Conservation (phyloP, 2,329 filamentous ascomycete species). For the Fusarium tuaranense region DNA sequence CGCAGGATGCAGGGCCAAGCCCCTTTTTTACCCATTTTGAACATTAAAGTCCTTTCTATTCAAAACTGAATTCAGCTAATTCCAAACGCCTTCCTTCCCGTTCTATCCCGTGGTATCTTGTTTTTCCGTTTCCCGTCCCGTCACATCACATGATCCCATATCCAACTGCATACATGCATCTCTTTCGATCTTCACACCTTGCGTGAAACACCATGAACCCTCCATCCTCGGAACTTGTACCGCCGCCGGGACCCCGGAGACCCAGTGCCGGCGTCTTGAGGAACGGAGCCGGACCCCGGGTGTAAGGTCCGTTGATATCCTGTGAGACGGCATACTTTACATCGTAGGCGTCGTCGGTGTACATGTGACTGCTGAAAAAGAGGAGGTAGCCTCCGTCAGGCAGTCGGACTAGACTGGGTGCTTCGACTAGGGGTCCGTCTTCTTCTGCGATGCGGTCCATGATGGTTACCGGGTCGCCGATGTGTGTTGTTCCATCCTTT, state of each 20-base stretch:
- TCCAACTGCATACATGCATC: slow-evolving; percentile 53
- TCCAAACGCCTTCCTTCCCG: neutral
- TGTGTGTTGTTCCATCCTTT: slow-evolving; percentile 63
- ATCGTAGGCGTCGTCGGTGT: slow-evolving; percentile 64
- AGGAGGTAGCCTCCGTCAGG: slow-evolving; percentile 65
- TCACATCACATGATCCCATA: slow-evolving; percentile 28
- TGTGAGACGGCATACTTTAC: slow-evolving; percentile 67
- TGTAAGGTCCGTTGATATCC: slow-evolving; percentile 53
- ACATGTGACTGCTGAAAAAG: slow-evolving; percentile 73
- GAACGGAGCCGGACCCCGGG: slow-evolving; percentile 46
- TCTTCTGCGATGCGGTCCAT: slow-evolving; percentile 54
- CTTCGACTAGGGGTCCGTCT: slow-evolving; percentile 71
- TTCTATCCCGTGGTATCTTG: slow-evolving; percentile 1
- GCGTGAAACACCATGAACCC: slow-evolving; percentile 53
- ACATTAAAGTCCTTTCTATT: neutral
- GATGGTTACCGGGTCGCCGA: slow-evolving; percentile 62
- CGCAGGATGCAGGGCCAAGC: neutral
- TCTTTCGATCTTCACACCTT: slow-evolving; percentile 46
- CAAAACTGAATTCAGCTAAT: neutral
- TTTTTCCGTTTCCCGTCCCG: neutral
- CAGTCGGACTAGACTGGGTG: slow-evolving; percentile 64
- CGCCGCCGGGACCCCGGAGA: slow-evolving; percentile 56
- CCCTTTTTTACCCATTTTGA: neutral
- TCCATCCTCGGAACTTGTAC: slow-evolving; percentile 48
- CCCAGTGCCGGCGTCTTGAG: slow-evolving; percentile 53